These are phyloP conservation scores for Entomortierella chlamydospora DNA, from an alignment of 192 early-diverging fungal genomes.

Conservation along the genomic window DNA sequence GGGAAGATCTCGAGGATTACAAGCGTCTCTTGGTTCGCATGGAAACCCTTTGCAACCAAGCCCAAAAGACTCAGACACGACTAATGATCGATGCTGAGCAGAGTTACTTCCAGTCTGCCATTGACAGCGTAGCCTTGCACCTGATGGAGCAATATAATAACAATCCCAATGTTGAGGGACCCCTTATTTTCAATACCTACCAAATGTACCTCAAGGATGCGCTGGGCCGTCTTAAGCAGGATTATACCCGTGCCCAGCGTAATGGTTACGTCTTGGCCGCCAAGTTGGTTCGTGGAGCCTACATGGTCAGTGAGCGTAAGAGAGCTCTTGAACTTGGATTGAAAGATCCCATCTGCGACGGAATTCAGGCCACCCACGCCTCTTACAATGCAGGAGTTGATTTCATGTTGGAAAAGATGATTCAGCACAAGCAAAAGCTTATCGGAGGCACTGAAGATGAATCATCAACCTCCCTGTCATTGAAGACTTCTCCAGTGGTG, in stretches of 20 bases:
- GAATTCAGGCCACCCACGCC: slow-evolving; percentile 82
- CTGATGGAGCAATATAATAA: slow-evolving; percentile 81
- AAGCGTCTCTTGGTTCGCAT: slow-evolving; percentile 76
- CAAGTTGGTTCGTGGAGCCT: slow-evolving; percentile 92
- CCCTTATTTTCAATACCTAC: slow-evolving; percentile 93
- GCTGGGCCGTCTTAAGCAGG: slow-evolving; percentile 68
- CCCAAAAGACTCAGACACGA: slow-evolving; percentile 71
- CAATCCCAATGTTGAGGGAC: slow-evolving; percentile 42
- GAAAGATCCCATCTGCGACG: slow-evolving; percentile 84
- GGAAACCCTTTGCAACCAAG: slow-evolving; percentile 72
- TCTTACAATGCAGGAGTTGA: slow-evolving; percentile 84
- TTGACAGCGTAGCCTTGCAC: slow-evolving; percentile 84
- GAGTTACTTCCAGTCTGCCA: slow-evolving; percentile 91
- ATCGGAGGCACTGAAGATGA: slow-evolving; percentile 8
- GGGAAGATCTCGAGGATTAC: slow-evolving; percentile 78
- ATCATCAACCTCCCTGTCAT: slow-evolving; percentile 11
- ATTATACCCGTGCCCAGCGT: slow-evolving; percentile 74
- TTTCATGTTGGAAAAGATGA: slow-evolving; percentile 70
- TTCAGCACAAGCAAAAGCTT: slow-evolving; percentile 40
- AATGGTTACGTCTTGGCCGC: slow-evolving; percentile 82
- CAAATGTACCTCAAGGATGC: slow-evolving; percentile 93
- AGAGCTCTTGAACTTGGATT: slow-evolving; percentile 77
- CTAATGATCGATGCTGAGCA: slow-evolving; percentile 96
- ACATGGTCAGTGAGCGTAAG: slow-evolving; percentile 76
- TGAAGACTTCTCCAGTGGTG: slow-evolving; percentile 63